Evolutionary conservation across 148 eudicot genomes (phyloP), one percentile per base, ranked within the genome.

Genomic region (Cornus florida): DNA sequence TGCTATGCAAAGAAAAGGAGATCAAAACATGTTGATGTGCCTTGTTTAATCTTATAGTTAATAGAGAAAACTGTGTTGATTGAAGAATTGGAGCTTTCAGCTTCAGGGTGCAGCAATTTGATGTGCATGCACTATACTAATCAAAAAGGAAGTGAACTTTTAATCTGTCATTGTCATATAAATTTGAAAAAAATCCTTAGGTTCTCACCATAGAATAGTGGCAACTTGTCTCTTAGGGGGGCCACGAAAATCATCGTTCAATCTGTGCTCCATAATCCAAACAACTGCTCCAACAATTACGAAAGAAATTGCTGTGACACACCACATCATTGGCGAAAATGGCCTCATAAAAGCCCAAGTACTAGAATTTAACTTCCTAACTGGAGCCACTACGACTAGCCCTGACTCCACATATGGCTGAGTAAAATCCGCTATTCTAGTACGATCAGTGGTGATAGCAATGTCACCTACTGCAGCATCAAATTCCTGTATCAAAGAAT

Each of bases 391-490:
- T 7, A 92, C 94, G 24, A 89, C 97, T 31, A 92, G 83, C 67
- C 97, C 97, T 59, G 97, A 90, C 67, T 87, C 94, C 1, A 82
- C 64, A 83, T 75, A 92, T 9, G 97, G 97, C 67, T 89, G 94
- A 16, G 97, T 85, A 69, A 90, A 92, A 85, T 92, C 97, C 2
- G 41, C 94, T 32, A 85, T 79, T 74, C 66, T 80, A 50, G 91
- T 91, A 12, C 94, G 74, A n/a, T 86, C 70, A 5, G 94, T 89
- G 43, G 83, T 83, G 56, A 92, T 92, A 3, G 94, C 88, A 71
- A 92, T 88, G 80, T 92, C 97, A 14, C 97, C 97, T 19, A 92
- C 78, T 32, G 81, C 94, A 78, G 89, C 97, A 80, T 90, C 93
- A 80, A 83, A 91, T 28, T 86, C 92, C 94, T 92, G 65, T 9